Base-by-base conservation (phyloP, 2,329 filamentous ascomycete genomes). In the Mariannaea sp. region DNA sequence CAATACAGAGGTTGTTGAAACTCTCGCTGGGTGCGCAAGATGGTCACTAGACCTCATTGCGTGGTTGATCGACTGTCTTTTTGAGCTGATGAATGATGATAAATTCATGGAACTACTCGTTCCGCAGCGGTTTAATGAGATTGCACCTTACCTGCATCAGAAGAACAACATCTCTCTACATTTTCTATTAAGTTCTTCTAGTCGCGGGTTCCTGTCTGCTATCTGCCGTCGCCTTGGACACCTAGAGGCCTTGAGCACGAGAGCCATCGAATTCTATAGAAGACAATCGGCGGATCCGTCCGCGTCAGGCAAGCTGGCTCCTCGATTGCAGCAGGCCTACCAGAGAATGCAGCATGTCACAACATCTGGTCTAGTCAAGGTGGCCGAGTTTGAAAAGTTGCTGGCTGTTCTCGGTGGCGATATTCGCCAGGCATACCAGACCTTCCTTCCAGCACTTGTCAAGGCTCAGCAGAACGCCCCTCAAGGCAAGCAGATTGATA, bases 31-130 rank as follows among this genome's bases (percentile, higher is more conserved):
- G 17, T 88, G 91, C 49, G 84, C 88, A 4, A 86, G 83, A 66
- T 97, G 92, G 92, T 83, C 84, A 1, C 77, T 92, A 29, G 87
- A 93, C 55, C 76, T 95, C 12, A 71, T 87, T 39, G 77, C 80
- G 2, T 87, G 84, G 82, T 68, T 87, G 9, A 75, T 76, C n/a
- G 82, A 87, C 61, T 77, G 76, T 14, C 72, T 87, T 2, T 83
- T 86, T 56, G 72, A 77, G 33, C 76, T 87, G 9, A 74, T 80
- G 43, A 76, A 79, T 43, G 81, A 84, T 53, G 65, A 66, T 3
- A 74, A 75, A 40, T 83, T 84, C 58, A 75, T 78, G 64, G 71
- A 73, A 33, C 74, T 82, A 4, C 72, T 85, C n/a, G 65, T 71
- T 5, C 75, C 71, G 7, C 71, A 74, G 20, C 76, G 79, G 19